phyloP scores from a whole-genome alignment of 2,329 filamentous ascomycete genomes.

The Coniella lustricola region DNA sequence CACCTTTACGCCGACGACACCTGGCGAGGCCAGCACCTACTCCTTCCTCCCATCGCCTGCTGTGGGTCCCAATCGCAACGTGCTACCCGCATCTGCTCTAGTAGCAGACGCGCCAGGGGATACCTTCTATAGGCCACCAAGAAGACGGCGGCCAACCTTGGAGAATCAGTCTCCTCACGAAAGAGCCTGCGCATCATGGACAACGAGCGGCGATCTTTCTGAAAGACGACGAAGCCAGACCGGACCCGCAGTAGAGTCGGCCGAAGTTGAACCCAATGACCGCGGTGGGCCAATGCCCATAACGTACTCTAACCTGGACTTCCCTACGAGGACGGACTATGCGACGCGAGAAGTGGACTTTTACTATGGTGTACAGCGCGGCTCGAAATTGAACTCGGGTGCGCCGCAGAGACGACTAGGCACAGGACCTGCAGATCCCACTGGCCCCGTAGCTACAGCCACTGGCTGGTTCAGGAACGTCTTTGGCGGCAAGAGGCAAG shows the following conservation, averaged over 20 bases:
- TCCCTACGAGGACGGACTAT: conserved; percentile 69
- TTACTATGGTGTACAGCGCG: conserved; percentile 80
- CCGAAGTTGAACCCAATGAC: conserved; percentile 32
- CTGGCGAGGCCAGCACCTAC: conserved; percentile 61
- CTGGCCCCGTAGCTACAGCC: conserved; percentile 81
- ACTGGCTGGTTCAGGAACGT: conserved; percentile 81
- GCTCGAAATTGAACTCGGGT: conserved; percentile 77
- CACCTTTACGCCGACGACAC: conserved; percentile 66
- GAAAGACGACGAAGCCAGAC: conserved; percentile 33
- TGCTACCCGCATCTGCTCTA: conserved; percentile 37
- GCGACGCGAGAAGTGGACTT: conserved; percentile 93
- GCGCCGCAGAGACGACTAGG: conserved; percentile 77
- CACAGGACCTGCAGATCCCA: conserved; percentile 91
- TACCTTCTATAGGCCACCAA: conserved; percentile 83
- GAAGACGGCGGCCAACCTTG: conserved; percentile 38
- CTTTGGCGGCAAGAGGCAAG: conserved; percentile 79
- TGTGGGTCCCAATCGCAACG: conserved; percentile 35
- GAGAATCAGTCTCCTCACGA: conserved; percentile 42
- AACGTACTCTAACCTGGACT: conserved; percentile 30
- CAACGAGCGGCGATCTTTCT: conserved; percentile 29
- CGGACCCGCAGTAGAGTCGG: conserved; percentile 28
- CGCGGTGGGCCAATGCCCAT: conserved; percentile 34
- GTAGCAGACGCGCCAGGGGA: conserved; percentile 52
- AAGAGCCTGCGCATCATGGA: conserved; percentile 29
- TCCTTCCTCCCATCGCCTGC: conserved; percentile 60